These are phyloP conservation scores for Ophidiomyces ophidiicola DNA, from an alignment of 2,329 filamentous ascomycete genomes.

Conservation along the genomic window DNA sequence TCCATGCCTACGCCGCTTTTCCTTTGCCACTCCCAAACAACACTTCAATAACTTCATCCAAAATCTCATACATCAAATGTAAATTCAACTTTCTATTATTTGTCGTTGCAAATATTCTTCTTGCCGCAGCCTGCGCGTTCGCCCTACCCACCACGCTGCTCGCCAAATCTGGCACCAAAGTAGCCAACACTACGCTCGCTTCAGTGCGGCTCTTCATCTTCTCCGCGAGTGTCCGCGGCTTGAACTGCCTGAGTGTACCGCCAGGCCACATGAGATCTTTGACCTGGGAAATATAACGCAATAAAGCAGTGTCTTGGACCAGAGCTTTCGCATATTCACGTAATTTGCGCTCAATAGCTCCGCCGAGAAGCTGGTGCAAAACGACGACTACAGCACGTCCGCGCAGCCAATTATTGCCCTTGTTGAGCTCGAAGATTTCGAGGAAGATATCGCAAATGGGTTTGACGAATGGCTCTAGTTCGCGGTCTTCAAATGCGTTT, in stretches of 20 bases:
- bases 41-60: slow-evolving; percentile 57
- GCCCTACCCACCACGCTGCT: slow-evolving; percentile 84
- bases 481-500: slow-evolving; percentile 79
- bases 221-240: slow-evolving; percentile 54
- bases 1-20: background rate
- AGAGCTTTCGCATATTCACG: slow-evolving; percentile 67
- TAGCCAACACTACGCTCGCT: slow-evolving; percentile 77
- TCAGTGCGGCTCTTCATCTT: slow-evolving; percentile 73
- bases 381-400: slow-evolving; percentile 93
- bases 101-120: slow-evolving; percentile 76
- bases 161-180: slow-evolving; percentile 78
- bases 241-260: slow-evolving; percentile 36
- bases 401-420: slow-evolving; percentile 92
- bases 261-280: slow-evolving; percentile 69
- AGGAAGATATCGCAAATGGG: slow-evolving; percentile 97
- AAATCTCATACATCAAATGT: slow-evolving; percentile 56
- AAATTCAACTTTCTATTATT: slow-evolving; percentile 83
- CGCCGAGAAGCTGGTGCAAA: slow-evolving; percentile 85
- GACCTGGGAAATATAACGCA: slow-evolving; percentile 62
- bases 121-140: slow-evolving; percentile 81
- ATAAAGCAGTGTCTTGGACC: slow-evolving; percentile 63
- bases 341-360: slow-evolving; percentile 91
- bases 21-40: slow-evolving; percentile 41
- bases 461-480: slow-evolving; percentile 91
- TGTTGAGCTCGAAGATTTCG: slow-evolving; percentile 87